Evolutionary conservation across 176 grass and related monocot genomes (phyloP).

Genomic region (Hordeum vulgare): DNA sequence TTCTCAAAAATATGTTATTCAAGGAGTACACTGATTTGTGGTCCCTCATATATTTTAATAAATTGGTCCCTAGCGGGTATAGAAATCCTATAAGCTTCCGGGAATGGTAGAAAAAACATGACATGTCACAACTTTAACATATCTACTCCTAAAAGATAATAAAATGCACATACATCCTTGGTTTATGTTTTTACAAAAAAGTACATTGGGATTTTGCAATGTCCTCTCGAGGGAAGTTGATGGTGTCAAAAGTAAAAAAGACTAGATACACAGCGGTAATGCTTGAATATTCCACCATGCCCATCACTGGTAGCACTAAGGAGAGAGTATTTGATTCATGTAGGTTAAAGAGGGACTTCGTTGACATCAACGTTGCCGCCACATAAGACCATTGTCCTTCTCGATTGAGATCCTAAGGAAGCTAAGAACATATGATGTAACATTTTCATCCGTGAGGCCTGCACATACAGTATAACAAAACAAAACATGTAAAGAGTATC

Average conservation of each 20-base stretch:
- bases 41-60: not conserved
- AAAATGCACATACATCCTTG: not conserved
- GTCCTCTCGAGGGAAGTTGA: not conserved
- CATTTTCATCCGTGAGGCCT: not conserved
- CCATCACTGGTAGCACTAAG: not conserved
- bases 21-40: not conserved
- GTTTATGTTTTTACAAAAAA: not conserved
- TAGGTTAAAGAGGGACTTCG: not conserved
- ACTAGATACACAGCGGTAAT: not conserved
- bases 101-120: too few species aligned
- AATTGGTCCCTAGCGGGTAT: not conserved
- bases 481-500: not conserved
- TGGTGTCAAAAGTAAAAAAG: not conserved
- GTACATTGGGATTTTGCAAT: not conserved
- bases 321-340: not conserved
- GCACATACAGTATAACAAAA: fast-evolving
- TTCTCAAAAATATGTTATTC: not conserved
- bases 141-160: fast-evolving
- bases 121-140: not conserved
- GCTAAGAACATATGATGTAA: not conserved
- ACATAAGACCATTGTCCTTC: not conserved
- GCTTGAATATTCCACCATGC: not conserved
- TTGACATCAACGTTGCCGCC: not conserved
- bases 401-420: not conserved
- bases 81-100: not conserved